Evolutionary conservation across 768 basidiomycete genomes (phyloP).

Genomic region (Amanita brunnescens): DNA sequence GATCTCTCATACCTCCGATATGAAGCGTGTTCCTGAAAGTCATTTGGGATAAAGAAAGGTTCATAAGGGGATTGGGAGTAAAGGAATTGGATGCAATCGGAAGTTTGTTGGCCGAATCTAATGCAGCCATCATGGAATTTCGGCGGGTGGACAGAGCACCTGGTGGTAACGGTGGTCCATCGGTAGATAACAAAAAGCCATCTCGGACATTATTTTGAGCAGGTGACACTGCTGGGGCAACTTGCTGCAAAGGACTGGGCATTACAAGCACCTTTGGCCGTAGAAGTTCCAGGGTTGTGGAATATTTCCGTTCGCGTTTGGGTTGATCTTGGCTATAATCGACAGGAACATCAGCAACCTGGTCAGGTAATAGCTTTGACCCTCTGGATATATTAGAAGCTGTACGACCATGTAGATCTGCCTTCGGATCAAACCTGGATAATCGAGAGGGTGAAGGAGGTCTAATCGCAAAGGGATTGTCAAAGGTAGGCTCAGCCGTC

Average conservation of each 20-base stretch:
- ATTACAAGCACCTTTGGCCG: constrained; percentile 91
- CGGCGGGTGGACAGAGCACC: constrained; percentile 55
- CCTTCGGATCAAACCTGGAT: constrained; percentile 80
- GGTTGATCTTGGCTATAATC: constrained; percentile 26
- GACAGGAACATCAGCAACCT: constrained; percentile 35
- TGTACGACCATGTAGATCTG: constrained; percentile 44
- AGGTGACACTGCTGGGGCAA: constrained; percentile 24
- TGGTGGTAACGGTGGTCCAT: constrained; percentile 73
- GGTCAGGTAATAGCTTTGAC: constrained; percentile 52
- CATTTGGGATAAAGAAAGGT: constrained; percentile 69
- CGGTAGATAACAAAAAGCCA: constrained; percentile 55
- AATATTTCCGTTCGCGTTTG: constrained; percentile 49
- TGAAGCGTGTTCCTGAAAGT: constrained; percentile 78
- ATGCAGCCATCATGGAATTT: constrained; percentile 29
- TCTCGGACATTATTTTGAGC: constrained; percentile 32
- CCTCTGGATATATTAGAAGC: constrained; percentile 59
- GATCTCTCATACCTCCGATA: constrained; percentile 58
- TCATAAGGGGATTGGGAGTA: constrained; percentile 69
- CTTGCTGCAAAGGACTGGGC: constrained; percentile 76
- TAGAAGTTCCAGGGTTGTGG: constrained; percentile 69
- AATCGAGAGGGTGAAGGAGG: constrained; percentile 57
- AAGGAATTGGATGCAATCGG: constrained; percentile 56
- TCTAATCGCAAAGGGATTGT: constrained; percentile 64
- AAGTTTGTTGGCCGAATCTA: constrained; percentile 23
- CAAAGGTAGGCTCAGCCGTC: constrained; percentile 30